Base-by-base conservation (phyloP, 164 flowering plant species). In the Sextonia rubra region DNA sequence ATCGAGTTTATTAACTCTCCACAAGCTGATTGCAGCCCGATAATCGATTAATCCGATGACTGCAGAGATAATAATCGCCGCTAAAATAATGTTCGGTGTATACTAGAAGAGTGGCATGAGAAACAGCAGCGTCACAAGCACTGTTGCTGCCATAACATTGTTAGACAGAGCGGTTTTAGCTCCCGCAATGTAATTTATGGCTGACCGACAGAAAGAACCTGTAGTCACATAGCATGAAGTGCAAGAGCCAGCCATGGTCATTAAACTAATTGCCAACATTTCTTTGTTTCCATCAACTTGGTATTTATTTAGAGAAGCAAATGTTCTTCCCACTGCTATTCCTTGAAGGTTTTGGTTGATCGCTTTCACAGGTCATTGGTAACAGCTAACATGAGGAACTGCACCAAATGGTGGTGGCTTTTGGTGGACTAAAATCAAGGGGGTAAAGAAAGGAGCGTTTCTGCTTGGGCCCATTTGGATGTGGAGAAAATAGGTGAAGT, bases 281-380 rank as follows among this genome's bases (percentile, higher is more conserved):
- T 93, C 98, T 76, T 90, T 90, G 85, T 90, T 92, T 20, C 96
- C 97, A 75, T 92, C 93, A 23, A 92, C 82, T 29, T 88, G 89
- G 73, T 92, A 89, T 25, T 87, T 89, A 76, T 85, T 85, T 20
- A 91, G 49, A 0, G 90, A 71, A 17, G 98, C 91, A 80, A 93
- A 91, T 14, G 91, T 86, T 60, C 98, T 81, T 12, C 96, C 96
- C 9, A 93, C 90, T 9, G 96, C 96, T 71, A 90, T 85, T 20
- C 92, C 94, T 80, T 93, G n/a, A n/a, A n/a, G n/a, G 44, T 9
- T 32, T 32, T 32, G 44, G 44, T 6, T 32, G 5, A 6, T 32
- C 8, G 44, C 44, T 32, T n/a, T n/a, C n/a, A n/a, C n/a, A 32
- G 44, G 44, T 30, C 37, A 30, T 32, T 32, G 44, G 0, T 6